Percentiles rank a stretch among this genome's conserved stretches.
phyloP scores from a whole-genome alignment of 495 filamentous ascomycete genomes.

The Jackrogersella minutella region DNA sequence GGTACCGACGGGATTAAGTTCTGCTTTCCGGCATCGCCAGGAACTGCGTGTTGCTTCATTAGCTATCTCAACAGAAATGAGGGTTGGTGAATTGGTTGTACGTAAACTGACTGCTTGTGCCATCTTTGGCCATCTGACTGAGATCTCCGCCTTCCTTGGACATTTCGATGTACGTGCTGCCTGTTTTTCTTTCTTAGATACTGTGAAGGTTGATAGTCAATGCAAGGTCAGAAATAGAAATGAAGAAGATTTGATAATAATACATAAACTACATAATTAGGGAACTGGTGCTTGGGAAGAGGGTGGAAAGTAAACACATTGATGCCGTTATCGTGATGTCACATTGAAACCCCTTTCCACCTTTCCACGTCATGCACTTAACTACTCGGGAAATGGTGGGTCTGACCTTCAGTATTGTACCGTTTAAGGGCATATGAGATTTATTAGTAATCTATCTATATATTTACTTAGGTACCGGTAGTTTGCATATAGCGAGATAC shows the following conservation, averaged over 20 bases:
- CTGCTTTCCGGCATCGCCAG: conserved; percentile 61
- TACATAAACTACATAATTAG: too few relatives aligned
- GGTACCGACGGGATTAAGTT: conserved; percentile 65
- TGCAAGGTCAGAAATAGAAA: too few relatives aligned
- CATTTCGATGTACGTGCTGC: too few relatives aligned
- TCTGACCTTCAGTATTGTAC: not conserved
- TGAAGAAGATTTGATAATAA: too few relatives aligned
- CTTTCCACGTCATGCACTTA: conserved; percentile 18
- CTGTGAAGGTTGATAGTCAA: not conserved
- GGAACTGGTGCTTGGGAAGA: too few relatives aligned
- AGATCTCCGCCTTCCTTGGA: conserved; percentile 49
- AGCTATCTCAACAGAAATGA: not conserved
- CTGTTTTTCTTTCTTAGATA: not conserved
- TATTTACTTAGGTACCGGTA: not conserved
- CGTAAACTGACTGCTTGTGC: conserved; percentile 48
- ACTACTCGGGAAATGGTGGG: not conserved
- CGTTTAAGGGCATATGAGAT: not conserved
- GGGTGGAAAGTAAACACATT: conserved; percentile 18
- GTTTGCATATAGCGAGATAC: conserved; percentile 3
- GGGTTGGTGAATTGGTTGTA: not conserved
- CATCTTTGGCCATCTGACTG: conserved; percentile 61
- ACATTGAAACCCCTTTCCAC: conserved; percentile 29
- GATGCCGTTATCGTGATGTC: conserved; percentile 41
- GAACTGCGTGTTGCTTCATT: conserved; percentile 42
- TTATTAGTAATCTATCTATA: too few relatives aligned